These are phyloP conservation scores for Haplographium delicatum DNA, from an alignment of 495 filamentous ascomycete genomes.

Conservation along the genomic window DNA sequence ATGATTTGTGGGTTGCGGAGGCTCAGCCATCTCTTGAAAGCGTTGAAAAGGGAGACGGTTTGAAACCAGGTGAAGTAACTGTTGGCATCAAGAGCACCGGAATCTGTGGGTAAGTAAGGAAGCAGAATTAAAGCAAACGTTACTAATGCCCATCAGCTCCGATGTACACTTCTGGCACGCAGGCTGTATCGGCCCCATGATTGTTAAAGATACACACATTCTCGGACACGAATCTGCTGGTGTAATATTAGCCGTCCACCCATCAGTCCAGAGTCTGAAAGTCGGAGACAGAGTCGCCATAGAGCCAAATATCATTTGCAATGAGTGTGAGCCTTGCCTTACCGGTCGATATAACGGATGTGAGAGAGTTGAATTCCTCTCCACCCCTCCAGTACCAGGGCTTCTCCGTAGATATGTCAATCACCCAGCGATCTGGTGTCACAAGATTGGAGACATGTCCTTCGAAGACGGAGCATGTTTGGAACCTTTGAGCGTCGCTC, in stretches of 20 bases:
- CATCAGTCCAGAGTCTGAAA: constrained; percentile 68
- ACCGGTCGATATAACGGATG: constrained; percentile 93
- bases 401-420: constrained; percentile 88
- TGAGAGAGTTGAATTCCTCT: constrained; percentile 76
- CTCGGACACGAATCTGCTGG: constrained; percentile 92
- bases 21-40: constrained; percentile 70
- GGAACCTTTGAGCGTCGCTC: constrained; percentile 79
- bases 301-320: constrained; percentile 88
- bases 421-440: constrained; percentile 86
- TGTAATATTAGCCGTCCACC: constrained; percentile 72
- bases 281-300: constrained; percentile 84
- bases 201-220: constrained; percentile 79
- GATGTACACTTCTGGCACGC: constrained; percentile 96
- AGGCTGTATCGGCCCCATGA: constrained; percentile 91
- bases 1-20: constrained; percentile 85
- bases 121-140: background rate
- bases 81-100: constrained; percentile 83
- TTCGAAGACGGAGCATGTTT: constrained; percentile 84
- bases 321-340: constrained; percentile 81
- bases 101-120: constrained; percentile 75
- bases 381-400: constrained; percentile 84
- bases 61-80: constrained; percentile 78
- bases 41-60: constrained; percentile 59
- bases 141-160: constrained; percentile 48
- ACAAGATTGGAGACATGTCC: constrained; percentile 85